Percentiles rank a stretch among this genome's conserved stretches.
Evolutionary conservation across 192 early-diverging fungal species (phyloP).

Genomic region (Backusella luteola): DNA sequence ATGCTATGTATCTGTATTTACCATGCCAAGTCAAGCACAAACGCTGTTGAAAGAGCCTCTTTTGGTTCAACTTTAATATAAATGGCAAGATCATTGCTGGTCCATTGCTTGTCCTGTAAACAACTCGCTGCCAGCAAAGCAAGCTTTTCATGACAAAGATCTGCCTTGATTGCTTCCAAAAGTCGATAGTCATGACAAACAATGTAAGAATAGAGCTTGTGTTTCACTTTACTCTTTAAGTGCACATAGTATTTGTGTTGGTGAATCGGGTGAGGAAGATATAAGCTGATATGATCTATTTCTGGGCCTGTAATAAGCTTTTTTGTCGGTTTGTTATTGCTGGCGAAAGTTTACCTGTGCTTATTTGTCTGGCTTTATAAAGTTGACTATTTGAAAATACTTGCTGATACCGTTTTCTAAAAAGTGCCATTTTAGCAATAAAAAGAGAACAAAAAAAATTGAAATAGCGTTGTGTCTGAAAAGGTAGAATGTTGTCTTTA

Average conservation of each 20-base stretch:
- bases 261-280: background rate
- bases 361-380: background rate
- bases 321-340: background rate
- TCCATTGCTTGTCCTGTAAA: background rate
- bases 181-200: background rate
- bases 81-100: background rate
- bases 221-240: background rate
- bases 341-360: background rate
- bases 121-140: background rate
- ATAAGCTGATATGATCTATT: background rate
- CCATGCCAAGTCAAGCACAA: slow-evolving; percentile 7
- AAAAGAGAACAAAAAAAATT: background rate
- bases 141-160: background rate
- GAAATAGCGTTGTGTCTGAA: background rate
- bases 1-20: background rate
- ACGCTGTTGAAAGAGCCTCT: background rate
- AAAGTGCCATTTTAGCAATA: background rate
- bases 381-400: background rate
- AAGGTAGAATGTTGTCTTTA: too few relatives aligned
- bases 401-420: background rate
- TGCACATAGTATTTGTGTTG: background rate
- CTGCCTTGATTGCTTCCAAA: background rate
- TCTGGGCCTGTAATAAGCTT: background rate
- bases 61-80: background rate
- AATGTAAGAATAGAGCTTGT: background rate